Percentiles rank a stretch among this genome's conserved stretches.
phyloP scores from a whole-genome alignment of 345 rosid species.

The Viola odorata region DNA sequence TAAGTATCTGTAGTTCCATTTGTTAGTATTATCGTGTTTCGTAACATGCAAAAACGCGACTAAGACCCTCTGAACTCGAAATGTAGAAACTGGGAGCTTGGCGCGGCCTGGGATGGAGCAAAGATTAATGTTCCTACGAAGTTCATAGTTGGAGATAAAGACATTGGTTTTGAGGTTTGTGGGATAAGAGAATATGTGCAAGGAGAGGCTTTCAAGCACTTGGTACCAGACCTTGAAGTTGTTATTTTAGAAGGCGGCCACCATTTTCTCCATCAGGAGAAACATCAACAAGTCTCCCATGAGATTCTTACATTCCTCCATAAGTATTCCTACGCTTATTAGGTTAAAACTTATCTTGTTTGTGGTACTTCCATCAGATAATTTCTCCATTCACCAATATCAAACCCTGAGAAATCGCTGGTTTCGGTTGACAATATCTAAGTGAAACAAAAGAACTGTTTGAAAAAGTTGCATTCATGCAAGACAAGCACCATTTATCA shows the following conservation, averaged over 20 bases:
- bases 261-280: conserved; percentile 60
- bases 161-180: conserved; percentile 31
- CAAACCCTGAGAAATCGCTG: no score
- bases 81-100: no score
- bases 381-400: no score
- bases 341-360: no score
- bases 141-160: conserved; percentile 48
- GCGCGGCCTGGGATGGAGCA: conserved; percentile 49
- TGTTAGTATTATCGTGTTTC: no score
- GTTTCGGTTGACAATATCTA: no score
- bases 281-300: conserved; percentile 42
- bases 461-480: no score
- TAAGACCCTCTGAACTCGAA: no score
- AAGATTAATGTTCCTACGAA: conserved; percentile 49
- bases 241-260: conserved; percentile 47
- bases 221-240: conserved; percentile 51
- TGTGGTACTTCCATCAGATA: no score
- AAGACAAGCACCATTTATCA: no score
- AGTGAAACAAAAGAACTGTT: no score
- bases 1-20: conserved; percentile 9
- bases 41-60: background rate
- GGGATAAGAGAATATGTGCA: conserved; percentile 34
- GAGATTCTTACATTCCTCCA: conserved; percentile 49
- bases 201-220: conserved; percentile 46
- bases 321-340: conserved; percentile 4